phyloP scores from a whole-genome alignment of 345 rosid genomes.

The Turritis glabra region DNA sequence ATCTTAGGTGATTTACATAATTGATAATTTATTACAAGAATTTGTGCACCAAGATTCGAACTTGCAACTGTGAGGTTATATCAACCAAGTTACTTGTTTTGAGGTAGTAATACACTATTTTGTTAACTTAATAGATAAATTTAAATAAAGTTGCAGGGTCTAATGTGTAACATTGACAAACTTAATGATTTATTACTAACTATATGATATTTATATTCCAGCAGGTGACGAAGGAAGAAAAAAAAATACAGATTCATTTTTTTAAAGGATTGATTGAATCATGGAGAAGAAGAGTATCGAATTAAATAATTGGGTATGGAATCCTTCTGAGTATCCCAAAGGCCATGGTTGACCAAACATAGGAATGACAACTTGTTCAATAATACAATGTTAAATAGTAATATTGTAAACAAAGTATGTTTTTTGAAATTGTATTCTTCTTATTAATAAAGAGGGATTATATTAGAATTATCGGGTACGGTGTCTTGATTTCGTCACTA shows the following conservation, averaged over 20 bases:
- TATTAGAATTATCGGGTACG: slow-evolving; percentile 34
- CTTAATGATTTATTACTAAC: not conserved
- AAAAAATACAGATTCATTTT: slow-evolving; percentile 1
- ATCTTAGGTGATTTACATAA: too few relatives aligned
- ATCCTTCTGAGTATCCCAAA: slow-evolving; percentile 44
- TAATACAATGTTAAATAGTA: slow-evolving; percentile 28
- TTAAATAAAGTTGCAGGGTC: slow-evolving; percentile 1
- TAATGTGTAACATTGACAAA: slow-evolving; percentile 27
- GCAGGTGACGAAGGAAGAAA: slow-evolving; percentile 23
- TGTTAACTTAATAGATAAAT: slow-evolving; percentile 2
- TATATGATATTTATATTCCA: slow-evolving; percentile 17
- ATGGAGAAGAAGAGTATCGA: slow-evolving; percentile 24
- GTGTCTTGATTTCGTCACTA: slow-evolving; percentile 30
- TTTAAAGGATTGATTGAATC: slow-evolving; percentile 34
- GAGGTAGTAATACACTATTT: not conserved
- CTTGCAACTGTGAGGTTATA: not conserved
- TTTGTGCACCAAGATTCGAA: not conserved
- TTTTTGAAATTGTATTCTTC: slow-evolving; percentile 3
- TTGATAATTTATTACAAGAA: too few relatives aligned
- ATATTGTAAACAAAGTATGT: slow-evolving; percentile 15
- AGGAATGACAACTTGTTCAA: slow-evolving; percentile 43
- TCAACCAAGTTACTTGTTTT: not conserved
- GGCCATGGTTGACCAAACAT: slow-evolving; percentile 44
- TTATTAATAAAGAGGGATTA: slow-evolving; percentile 9
- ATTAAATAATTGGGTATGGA: slow-evolving; percentile 31